Conservation (phyloP, 768 basidiomycete species). For the Suillus decipiens region DNA sequence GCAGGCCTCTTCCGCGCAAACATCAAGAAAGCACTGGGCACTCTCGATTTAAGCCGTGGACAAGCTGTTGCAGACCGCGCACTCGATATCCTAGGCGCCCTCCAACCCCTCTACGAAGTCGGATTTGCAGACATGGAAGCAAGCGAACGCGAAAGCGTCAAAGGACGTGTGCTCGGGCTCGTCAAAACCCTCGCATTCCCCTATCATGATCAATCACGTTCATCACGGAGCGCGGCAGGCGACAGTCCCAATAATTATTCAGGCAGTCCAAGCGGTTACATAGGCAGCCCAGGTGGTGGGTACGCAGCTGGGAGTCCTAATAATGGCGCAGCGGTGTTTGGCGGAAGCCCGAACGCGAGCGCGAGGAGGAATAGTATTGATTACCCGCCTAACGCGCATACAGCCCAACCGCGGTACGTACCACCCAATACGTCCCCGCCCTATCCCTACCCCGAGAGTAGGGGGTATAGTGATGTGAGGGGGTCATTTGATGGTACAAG, state of each 20-base stretch:
- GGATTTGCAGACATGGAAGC: conserved; percentile 54
- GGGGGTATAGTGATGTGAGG: conserved; percentile 7
- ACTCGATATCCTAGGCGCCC: conserved; percentile 65
- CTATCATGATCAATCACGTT: conserved; percentile 67
- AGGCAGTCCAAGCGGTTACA: conserved; percentile 59
- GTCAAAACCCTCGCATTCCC: conserved; percentile 81
- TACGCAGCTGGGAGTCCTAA: conserved; percentile 9
- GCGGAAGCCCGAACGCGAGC: not conserved
- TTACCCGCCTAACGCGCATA: not conserved
- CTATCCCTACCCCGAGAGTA: conserved; percentile 6
- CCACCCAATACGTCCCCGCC: conserved; percentile 3
- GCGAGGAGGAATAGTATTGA: not conserved
- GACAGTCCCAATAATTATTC: conserved; percentile 47
- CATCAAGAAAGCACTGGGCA: conserved; percentile 67
- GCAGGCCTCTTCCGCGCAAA: conserved; percentile 75
- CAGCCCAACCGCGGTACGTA: conserved; percentile 4
- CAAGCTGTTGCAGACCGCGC: conserved; percentile 75
- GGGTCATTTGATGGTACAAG: not conserved
- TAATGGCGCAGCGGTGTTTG: not conserved
- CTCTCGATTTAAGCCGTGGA: conserved; percentile 66
- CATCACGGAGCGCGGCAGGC: conserved; percentile 39
- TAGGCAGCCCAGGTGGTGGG: conserved; percentile 51
- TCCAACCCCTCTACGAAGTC: conserved; percentile 71
- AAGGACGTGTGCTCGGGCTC: conserved; percentile 59
- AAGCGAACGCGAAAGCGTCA: conserved; percentile 59